These are phyloP conservation scores for Zelopaecilomyces penicillatus DNA, from an alignment of 2,329 filamentous ascomycete genomes.

Conservation along the genomic window DNA sequence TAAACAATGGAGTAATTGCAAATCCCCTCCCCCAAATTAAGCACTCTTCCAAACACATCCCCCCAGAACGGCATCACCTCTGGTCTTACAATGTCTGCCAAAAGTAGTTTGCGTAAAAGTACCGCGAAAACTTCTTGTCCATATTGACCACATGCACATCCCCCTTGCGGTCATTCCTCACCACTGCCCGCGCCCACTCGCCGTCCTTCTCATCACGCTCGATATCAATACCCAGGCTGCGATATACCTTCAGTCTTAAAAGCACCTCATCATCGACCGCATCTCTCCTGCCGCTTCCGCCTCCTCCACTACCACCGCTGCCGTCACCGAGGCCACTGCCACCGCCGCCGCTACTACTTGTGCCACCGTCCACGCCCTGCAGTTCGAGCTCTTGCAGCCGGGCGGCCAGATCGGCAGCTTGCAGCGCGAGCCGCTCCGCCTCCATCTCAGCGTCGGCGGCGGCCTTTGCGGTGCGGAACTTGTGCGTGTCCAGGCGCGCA, in stretches of 20 bases:
- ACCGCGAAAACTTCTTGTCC: conserved; percentile 82
- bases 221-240: conserved; percentile 82
- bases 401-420: conserved; percentile 66
- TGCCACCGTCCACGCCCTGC: conserved; percentile 70
- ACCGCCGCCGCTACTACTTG: conserved; percentile 8
- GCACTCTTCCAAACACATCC: not conserved
- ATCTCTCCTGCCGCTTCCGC: conserved; percentile 24
- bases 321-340: conserved; percentile 12
- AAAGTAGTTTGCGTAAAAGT: conserved; percentile 93
- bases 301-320: conserved; percentile 7
- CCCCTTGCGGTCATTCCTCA: conserved; percentile 76
- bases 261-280: conserved; percentile 55
- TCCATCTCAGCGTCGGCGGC: conserved; percentile 87
- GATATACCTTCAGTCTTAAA: conserved; percentile 81
- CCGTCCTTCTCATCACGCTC: conserved; percentile 66
- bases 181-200: conserved; percentile 76
- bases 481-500: conserved; percentile 79
- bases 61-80: not conserved
- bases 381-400: conserved; percentile 75
- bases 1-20: too few species aligned
- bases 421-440: conserved; percentile 78
- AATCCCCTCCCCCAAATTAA: not conserved
- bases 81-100: conserved; percentile 67
- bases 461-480: conserved; percentile 90
- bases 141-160: conserved; percentile 94